These are phyloP conservation scores for Plasmodium coatneyi DNA, from an alignment of 169 alveolate species.

Conservation along the genomic window DNA sequence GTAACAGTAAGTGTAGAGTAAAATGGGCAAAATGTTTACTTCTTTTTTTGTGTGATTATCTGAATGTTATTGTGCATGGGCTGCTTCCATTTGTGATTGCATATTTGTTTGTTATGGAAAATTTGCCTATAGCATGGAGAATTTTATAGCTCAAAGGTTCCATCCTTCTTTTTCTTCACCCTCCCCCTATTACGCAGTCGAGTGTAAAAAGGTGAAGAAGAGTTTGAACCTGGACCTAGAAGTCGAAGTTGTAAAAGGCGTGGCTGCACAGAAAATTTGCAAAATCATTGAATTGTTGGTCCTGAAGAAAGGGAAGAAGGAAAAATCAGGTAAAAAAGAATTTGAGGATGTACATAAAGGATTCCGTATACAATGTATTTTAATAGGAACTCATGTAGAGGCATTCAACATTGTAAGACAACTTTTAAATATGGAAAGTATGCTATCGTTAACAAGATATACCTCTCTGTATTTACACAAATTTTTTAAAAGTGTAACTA, in stretches of 20 bases:
- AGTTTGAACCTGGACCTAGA: conserved; percentile 26
- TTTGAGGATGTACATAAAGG: conserved; percentile 13
- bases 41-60: not conserved
- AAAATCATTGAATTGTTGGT: conserved; percentile 13
- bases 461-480: conserved; percentile 73
- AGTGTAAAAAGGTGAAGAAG: conserved; percentile 33
- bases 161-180: not conserved
- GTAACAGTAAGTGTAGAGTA: not conserved
- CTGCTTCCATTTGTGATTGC: not conserved
- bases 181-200: conserved; percentile 3
- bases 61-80: not conserved
- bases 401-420: conserved; percentile 62
- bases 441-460: conserved; percentile 61
- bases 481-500: conserved; percentile 47
- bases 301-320: not conserved
- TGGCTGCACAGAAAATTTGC: conserved; percentile 46
- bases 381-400: conserved; percentile 48
- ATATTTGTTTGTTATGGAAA: not conserved
- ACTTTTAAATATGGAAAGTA: conserved; percentile 55
- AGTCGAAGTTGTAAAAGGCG: conserved; percentile 27
- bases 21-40: not conserved
- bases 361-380: conserved; percentile 39
- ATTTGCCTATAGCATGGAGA: not conserved
- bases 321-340: not conserved
- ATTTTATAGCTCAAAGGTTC: not conserved